Evolutionary conservation across 495 filamentous ascomycete species (phyloP).

Genomic region (Friedmanniomyces endolithicus): DNA sequence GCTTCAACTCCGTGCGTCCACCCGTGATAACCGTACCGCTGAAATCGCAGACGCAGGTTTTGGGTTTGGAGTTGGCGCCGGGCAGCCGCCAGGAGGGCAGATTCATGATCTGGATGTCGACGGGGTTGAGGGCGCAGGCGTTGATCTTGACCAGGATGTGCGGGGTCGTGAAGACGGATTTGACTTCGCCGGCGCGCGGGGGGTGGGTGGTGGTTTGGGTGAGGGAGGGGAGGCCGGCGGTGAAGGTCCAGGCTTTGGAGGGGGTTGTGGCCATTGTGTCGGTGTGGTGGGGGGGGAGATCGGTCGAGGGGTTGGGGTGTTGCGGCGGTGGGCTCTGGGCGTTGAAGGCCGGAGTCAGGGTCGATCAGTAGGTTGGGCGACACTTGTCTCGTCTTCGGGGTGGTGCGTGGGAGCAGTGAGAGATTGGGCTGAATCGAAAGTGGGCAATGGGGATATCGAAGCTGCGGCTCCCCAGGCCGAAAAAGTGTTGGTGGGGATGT

Average conservation of each 20-base stretch:
- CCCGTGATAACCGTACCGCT: slow-evolving; percentile 21
- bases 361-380: too few relatives aligned
- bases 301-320: background rate
- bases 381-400: background rate
- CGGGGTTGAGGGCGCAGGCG: slow-evolving; percentile 27
- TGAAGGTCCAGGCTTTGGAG: slow-evolving; percentile 19
- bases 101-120: slow-evolving; percentile 28
- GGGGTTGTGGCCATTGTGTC: slow-evolving; percentile 8
- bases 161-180: slow-evolving; percentile 7
- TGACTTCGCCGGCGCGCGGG: slow-evolving; percentile 10
- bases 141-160: slow-evolving; percentile 24
- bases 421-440: too few relatives aligned
- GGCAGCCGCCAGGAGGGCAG: slow-evolving; percentile 17
- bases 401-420: too few relatives aligned
- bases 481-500: background rate
- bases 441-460: background rate
- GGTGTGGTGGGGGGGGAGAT: background rate
- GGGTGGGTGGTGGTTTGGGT: slow-evolving; percentile 7
- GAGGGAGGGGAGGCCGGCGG: slow-evolving; percentile 7
- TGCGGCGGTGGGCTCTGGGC: too few relatives aligned
- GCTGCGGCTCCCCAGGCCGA: background rate
- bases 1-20: slow-evolving; percentile 19
- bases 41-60: slow-evolving; percentile 21
- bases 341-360: too few relatives aligned
- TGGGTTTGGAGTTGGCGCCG: slow-evolving; percentile 15